Evolutionary conservation across 768 basidiomycete species (phyloP).

Genomic region (Boletus huronensis): DNA sequence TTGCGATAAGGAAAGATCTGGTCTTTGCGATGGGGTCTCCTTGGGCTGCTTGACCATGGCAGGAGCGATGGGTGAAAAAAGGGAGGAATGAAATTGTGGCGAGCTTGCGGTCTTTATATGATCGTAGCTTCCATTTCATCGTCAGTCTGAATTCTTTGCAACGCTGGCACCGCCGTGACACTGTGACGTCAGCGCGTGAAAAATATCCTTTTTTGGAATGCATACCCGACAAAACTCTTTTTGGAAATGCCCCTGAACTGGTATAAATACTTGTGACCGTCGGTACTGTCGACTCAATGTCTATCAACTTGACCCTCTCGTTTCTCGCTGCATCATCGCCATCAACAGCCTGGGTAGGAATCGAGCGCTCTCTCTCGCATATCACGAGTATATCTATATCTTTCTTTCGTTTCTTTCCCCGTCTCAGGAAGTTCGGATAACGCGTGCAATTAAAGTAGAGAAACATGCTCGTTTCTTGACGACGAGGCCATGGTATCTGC

Average conservation of each 20-base stretch:
- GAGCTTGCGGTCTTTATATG: constrained; percentile 13
- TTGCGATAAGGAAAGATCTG: constrained; percentile 17
- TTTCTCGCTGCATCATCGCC: too few relatives aligned
- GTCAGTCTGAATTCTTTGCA: background rate
- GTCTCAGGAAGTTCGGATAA: too few relatives aligned
- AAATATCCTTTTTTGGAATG: constrained; percentile 2
- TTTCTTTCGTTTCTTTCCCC: too few relatives aligned
- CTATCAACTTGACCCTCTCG: too few relatives aligned
- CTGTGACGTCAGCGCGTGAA: constrained; percentile 16
- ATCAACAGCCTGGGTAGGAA: too few relatives aligned
- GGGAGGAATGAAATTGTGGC: background rate
- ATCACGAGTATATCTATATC: background rate
- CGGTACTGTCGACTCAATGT: too few relatives aligned
- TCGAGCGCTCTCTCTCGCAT: background rate
- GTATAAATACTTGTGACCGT: too few relatives aligned
- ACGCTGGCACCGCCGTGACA: constrained; percentile 8
- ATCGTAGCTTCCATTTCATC: constrained; percentile 9
- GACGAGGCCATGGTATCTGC: too few relatives aligned
- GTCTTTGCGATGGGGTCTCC: background rate
- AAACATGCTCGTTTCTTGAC: background rate
- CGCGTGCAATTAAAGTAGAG: background rate
- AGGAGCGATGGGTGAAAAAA: background rate
- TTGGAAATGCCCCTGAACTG: background rate
- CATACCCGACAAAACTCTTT: background rate
- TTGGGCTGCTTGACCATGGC: constrained; percentile 14